phyloP scores from a whole-genome alignment of 2,329 filamentous ascomycete species.

The Botrytis porri region DNA sequence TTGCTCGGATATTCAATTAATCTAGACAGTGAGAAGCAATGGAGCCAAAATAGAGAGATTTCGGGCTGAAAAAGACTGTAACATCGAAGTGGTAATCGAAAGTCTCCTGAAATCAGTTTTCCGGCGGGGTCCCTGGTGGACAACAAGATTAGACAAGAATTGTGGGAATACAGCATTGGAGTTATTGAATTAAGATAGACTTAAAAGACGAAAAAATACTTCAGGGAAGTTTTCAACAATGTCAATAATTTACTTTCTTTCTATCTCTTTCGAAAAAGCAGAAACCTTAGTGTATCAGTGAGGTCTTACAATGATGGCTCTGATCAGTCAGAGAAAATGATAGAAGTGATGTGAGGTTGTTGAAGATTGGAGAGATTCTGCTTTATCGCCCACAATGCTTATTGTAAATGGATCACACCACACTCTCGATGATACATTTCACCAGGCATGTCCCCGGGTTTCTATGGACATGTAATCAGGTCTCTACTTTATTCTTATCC shows the following conservation, averaged over 20 bases:
- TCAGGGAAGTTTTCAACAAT: not conserved
- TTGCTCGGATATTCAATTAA: not conserved
- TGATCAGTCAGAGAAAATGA: not conserved
- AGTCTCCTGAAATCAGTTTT: not conserved
- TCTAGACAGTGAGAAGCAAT: not conserved
- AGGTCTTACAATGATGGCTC: not conserved
- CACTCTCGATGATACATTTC: not conserved
- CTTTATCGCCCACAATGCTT: not conserved
- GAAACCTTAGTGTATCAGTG: not conserved
- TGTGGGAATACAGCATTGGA: not conserved
- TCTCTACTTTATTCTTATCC: fast-evolving
- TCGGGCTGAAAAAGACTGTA: not conserved
- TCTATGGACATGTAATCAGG: not conserved
- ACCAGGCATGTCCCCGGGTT: not conserved
- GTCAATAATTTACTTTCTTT: not conserved
- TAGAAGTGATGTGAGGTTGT: not conserved
- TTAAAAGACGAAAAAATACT: not conserved
- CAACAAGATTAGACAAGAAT: not conserved
- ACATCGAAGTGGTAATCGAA: not conserved
- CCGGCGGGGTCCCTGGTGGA: not conserved
- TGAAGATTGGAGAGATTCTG: not conserved
- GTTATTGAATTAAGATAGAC: too few species aligned
- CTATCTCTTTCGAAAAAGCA: not conserved
- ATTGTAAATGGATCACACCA: not conserved
- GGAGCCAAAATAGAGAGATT: too few species aligned